Evolutionary conservation across 176 grass and related monocot species (phyloP).

Genomic region (maize (Zea mays)): DNA sequence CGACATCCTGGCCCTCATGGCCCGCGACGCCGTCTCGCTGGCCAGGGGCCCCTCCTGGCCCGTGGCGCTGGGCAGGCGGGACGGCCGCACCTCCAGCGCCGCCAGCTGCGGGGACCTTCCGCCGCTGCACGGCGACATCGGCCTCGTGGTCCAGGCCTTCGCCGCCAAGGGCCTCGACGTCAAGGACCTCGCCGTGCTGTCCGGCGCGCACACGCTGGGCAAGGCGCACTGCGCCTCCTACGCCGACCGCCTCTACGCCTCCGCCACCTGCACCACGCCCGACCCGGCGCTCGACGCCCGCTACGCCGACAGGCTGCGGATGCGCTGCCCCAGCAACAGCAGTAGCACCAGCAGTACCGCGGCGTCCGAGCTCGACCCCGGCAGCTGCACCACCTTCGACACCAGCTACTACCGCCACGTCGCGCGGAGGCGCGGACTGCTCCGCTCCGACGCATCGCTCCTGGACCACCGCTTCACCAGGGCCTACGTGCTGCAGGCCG

Average conservation of each 20-base stretch:
- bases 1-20: conserved; percentile 64
- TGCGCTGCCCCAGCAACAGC: conserved; percentile 38
- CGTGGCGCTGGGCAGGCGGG: conserved; percentile 51
- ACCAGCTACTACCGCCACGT: conserved; percentile 64
- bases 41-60: conserved; percentile 56
- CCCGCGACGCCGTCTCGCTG: conserved; percentile 58
- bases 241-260: conserved; percentile 72
- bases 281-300: conserved; percentile 51
- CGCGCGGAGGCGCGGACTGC: conserved; percentile 43
- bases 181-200: conserved; percentile 74
- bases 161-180: conserved; percentile 50
- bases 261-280: conserved; percentile 47
- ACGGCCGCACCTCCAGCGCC: conserved; percentile 49
- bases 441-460: conserved; percentile 73
- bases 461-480: conserved; percentile 45
- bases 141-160: conserved; percentile 42
- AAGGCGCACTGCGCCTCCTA: conserved; percentile 52
- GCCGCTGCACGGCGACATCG: conserved; percentile 55
- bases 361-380: conserved; percentile 68
- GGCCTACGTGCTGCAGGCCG: conserved; percentile 52
- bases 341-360: background rate
- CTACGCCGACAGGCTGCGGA: conserved; percentile 51
- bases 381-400: conserved; percentile 82
- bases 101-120: conserved; percentile 50
- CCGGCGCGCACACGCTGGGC: conserved; percentile 83